Evolutionary conservation across 331 rosid genomes (phyloP), one percentile per base, ranked within the genome.

Genomic region (Spiraea crenata): DNA sequence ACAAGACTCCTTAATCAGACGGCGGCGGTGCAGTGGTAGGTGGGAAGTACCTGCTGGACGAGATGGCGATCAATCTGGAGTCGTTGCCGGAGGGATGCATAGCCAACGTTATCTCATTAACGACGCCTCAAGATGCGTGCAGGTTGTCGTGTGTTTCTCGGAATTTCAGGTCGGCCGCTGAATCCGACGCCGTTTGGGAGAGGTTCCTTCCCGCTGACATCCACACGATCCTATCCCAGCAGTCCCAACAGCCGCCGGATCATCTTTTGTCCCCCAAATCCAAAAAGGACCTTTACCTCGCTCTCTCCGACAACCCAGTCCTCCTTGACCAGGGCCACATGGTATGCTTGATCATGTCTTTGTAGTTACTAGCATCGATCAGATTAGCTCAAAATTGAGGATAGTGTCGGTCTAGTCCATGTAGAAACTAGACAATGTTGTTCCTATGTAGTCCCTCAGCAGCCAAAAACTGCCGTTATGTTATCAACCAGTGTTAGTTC

Each of bases 181-280:
- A 78, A 4, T 62, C 82, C 19, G 77, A 78, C 37, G 77, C 49
- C 71, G 71, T 73, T 13, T 79, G 82, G 79, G 75, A 79, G 6
- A n/a, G 69, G 8, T 79, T 79, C 69, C 78, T 73, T 9, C 75
- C 72, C 0, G 57, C 16, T 0, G 79, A 67, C 5, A 59, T 46
- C 17, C 51, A 5, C 6, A 11, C 46, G 3, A 38, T 66, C 67
- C 47, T 73, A 9, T 8, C 70, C 31, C 31, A 25, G 31, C 31
- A 25, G 31, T 25, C 31, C 31, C 31, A 25, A 25, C 31, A 25
- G 31, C 31, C 31, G 31, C 31, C 31, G 1, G 31, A 25, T 25
- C 31, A 25, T 25, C 31, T 25, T 25, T 25, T 25, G 31, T 25
- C 31, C 31, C 31, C 72, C n/a, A 77, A 57, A 42, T 63, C 72